These are phyloP conservation scores for Cucumis melo DNA, from an alignment of 306 rosid genomes.

Conservation along the genomic window DNA sequence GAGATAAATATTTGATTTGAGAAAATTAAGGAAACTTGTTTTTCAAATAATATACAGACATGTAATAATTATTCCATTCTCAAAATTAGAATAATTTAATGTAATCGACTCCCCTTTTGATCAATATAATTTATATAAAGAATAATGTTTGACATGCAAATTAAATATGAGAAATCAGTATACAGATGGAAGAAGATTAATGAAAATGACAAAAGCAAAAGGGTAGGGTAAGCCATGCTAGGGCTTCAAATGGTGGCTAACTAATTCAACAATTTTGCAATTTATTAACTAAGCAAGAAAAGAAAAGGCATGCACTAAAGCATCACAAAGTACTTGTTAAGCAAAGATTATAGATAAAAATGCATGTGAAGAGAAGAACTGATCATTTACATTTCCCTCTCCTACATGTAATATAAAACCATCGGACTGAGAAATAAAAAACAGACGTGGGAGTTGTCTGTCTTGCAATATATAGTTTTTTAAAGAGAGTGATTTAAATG, in stretches of 20 bases:
- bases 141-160: constrained; percentile 1
- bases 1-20: not conserved
- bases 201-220: not conserved
- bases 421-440: not conserved
- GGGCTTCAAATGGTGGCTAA: not conserved
- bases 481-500: not conserved
- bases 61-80: not conserved
- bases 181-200: not conserved
- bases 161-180: not conserved
- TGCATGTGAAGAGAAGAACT: not conserved
- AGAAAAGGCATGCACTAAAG: not conserved
- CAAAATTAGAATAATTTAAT: not conserved
- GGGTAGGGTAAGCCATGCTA: not conserved
- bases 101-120: not conserved
- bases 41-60: not conserved
- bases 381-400: no score
- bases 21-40: not conserved
- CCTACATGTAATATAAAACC: not conserved
- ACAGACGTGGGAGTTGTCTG: not conserved
- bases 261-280: not conserved
- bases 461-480: not conserved
- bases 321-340: not conserved
- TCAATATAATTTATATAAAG: not conserved
- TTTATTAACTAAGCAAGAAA: not conserved
- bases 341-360: not conserved